Conservation (phyloP, 805 yeast species). For the Barnettozyma californica region DNA sequence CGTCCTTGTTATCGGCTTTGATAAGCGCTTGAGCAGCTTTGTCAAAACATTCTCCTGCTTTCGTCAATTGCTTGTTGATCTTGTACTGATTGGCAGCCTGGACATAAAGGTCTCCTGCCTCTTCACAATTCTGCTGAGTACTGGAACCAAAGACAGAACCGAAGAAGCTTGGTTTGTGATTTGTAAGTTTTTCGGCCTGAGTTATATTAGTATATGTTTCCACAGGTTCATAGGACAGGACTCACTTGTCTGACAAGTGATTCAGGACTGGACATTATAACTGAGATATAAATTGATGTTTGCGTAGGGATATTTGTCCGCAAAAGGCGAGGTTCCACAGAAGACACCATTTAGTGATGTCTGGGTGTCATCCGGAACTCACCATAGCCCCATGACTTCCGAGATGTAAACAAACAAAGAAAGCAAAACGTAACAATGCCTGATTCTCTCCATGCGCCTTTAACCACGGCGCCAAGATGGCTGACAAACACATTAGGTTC, state of each 20-base stretch:
- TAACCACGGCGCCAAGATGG: slow-evolving; percentile 6
- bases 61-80: slow-evolving; percentile 60
- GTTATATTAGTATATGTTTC: neutral
- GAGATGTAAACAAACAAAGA: neutral
- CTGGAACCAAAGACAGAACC: slow-evolving; percentile 58
- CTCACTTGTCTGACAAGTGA: slow-evolving; percentile 35
- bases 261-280: slow-evolving; percentile 16
- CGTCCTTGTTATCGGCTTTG: slow-evolving; percentile 74
- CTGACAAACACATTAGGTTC: slow-evolving; percentile 32
- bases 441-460: neutral
- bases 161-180: slow-evolving; percentile 68
- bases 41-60: slow-evolving; percentile 81
- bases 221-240: neutral
- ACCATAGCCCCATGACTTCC: neutral
- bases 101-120: slow-evolving; percentile 83
- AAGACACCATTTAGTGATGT: neutral
- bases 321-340: neutral
- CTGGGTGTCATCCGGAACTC: neutral
- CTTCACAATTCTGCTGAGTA: slow-evolving; percentile 65
- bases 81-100: slow-evolving; percentile 93
- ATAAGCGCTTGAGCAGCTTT: slow-evolving; percentile 80
- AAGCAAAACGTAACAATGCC: slow-evolving; percentile 8
- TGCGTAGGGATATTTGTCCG: neutral
- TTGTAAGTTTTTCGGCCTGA: slow-evolving; percentile 66
- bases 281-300: neutral